Evolutionary conservation across 148 eudicot species (phyloP), one percentile per base, ranked within the genome.

Genomic region (Rhododendron henanense): DNA sequence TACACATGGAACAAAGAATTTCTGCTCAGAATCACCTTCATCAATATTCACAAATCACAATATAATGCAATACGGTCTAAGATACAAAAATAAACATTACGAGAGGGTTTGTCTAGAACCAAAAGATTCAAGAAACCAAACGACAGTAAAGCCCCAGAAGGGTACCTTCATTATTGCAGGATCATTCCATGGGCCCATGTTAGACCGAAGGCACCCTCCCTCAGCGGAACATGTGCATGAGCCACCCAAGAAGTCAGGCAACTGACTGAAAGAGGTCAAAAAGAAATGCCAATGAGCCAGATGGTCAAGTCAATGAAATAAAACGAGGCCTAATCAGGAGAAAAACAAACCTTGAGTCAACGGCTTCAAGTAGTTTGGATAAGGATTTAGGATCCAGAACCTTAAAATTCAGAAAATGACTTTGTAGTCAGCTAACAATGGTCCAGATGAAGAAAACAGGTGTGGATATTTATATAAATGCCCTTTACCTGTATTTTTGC

Each of bases 241-340:
- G 61, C 98, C 98, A 81, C 96, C 96, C 80, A 94, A 78, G 88
- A 94, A 94, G 78, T 92, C 93, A 39, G 98, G 98, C 89, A 94
- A 88, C 88, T 94, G 94, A 87, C 98, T 94, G 91, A 75, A 86
- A 65, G 59, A 71, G 37, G 55, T 28, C 18, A 35, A 25, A 83
- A 48, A 59, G 13, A 47, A 81, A 65, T 15, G 16, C 86, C 61
- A 67, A 89, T 28, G 9, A 83, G 82, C 85, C 81, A 86, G 79
- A 50, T 83, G 19, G 50, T 35, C 6, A 18, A 37, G 47, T 67
- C 28, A 44, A 48, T 51, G 47, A 75, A 25, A 83, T 31, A 1
- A 59, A 80, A 81, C 21, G 10, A 53, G 33, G 28, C 74, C 87
- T 50, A 44, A 21, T 28, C 13, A 67, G 76, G 45, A 88, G 37